Base-by-base conservation (phyloP, 805 yeast genomes). In the Trichomonascus vanleenenianus region DNA sequence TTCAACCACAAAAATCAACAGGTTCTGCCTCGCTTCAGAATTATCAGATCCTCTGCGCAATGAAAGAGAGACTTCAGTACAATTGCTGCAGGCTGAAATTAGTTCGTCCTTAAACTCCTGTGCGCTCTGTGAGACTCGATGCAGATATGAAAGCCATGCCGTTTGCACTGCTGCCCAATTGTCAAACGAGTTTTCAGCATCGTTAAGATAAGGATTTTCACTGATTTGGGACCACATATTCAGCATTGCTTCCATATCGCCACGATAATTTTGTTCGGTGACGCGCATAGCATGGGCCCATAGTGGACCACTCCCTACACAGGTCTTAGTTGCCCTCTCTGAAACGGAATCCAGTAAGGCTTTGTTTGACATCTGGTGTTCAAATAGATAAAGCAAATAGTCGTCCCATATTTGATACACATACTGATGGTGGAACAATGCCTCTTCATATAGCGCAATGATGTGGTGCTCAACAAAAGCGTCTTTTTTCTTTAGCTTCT, bases 1-100 rank as follows among this genome's bases (percentile, higher is more conserved):
- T 49, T 74, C 80, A 2, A 75, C 66, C 6, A 45, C 55, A 40
- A 47, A 46, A 15, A 40, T 27, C 2, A 15, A 3, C 10, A 30
- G 18, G 7, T 11, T 7, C 30, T 19, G 30, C 22, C 32, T 12
- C 34, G 27, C 22, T 30, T 39, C 25, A 4, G 37, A 34, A 22
- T 22, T 22, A 22, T 22, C 8, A 22, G 27, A 22, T 8, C 27
- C 27, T 22, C 27, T 4, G 4, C 27, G 7, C 27, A 22, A 22
- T 22, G 27, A 22, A 22, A 22, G 8, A 22, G 30, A 22, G 32
- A 16, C 44, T 27, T 22, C 14, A 19, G 18, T n/a, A 30, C 10
- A 19, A 12, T 18, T 35, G 8, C 19, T 27, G 8, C 31, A 15
- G 4, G 16, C 44, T 3, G 43, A 36, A 6, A 43, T 9, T 3